A percentile compares a stretch with the other conserved stretches of the same genome.
Evolutionary conservation across 179 eudicot genomes (phyloP).

Genomic region (Spinacia oleracea): DNA sequence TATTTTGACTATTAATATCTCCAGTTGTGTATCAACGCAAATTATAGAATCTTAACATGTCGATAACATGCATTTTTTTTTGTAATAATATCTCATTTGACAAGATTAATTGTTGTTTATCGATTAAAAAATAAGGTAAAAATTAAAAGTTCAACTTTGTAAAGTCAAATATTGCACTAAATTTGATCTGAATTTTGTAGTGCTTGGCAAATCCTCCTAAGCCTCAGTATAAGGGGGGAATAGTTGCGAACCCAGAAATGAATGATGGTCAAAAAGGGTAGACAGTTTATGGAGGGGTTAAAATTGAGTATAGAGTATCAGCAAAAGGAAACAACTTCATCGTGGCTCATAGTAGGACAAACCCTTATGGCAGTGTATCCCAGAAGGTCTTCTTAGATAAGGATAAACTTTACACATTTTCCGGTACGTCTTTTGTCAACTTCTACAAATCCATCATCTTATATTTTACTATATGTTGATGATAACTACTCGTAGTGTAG

Average conservation of each 20-base stretch:
- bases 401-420: conserved; percentile 50
- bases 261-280: conserved; percentile 55
- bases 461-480: too few species aligned
- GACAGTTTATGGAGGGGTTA: conserved; percentile 46
- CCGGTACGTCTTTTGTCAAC: conserved; percentile 37
- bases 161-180: too few species aligned
- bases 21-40: too few species aligned
- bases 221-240: conserved; percentile 67
- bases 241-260: conserved; percentile 55
- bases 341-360: conserved; percentile 37
- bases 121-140: too few species aligned
- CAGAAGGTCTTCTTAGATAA: conserved; percentile 45
- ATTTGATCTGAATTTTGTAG: conserved; percentile 24
- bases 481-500: too few species aligned
- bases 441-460: neutral
- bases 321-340: conserved; percentile 50
- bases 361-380: conserved; percentile 38
- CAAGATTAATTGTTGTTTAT: too few species aligned
- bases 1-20: too few species aligned
- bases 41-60: too few species aligned
- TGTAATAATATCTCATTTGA: too few species aligned
- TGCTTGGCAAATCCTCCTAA: conserved; percentile 48
- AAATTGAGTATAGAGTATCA: conserved; percentile 36
- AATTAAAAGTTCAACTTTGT: too few species aligned
- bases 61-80: too few species aligned